Conservation (phyloP, 108 stramenopile species). For the Fragilaria crotonensis region DNA sequence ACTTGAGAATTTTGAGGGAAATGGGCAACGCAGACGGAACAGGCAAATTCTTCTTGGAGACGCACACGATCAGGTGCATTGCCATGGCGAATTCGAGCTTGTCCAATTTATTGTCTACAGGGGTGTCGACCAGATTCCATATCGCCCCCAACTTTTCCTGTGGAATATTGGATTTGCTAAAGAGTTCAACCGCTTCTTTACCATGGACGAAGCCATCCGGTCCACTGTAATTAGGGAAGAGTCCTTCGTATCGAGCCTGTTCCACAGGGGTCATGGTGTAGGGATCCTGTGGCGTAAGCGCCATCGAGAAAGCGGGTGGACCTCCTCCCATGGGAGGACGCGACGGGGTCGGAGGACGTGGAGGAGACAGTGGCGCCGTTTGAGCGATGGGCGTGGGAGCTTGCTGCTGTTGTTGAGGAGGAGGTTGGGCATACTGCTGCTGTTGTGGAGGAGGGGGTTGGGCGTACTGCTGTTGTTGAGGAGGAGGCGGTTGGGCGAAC, state of each 20-base stretch:
- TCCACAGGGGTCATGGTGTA: conserved; percentile 78
- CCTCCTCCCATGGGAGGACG: conserved; percentile 1
- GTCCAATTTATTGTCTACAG: conserved; percentile 86
- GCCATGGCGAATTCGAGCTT: conserved; percentile 86
- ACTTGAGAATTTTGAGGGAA: conserved; percentile 49
- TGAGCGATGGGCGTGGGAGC: conserved; percentile 5
- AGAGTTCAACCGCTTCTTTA: conserved; percentile 82
- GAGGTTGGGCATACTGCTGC: conserved; percentile 2
- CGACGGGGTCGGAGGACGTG: conserved; percentile 3
- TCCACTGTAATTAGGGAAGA: conserved; percentile 76
- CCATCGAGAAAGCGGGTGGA: conserved; percentile 2
- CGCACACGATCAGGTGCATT: conserved; percentile 95
- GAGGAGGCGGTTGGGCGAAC: conserved; percentile 9
- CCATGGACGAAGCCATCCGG: conserved; percentile 86
- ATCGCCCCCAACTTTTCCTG: conserved; percentile 38
- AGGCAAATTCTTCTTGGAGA: conserved; percentile 77
- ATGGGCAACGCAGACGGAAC: conserved; percentile 52
- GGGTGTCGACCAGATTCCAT: conserved; percentile 87
- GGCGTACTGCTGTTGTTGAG: neutral
- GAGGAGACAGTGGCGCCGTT: neutral
- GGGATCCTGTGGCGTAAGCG: conserved; percentile 65
- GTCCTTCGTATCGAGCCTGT: conserved; percentile 65
- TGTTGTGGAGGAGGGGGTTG: conserved; percentile 10
- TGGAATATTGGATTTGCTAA: conserved; percentile 71
- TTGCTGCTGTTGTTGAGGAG: conserved; percentile 4